Evolutionary conservation across 2,329 filamentous ascomycete genomes (phyloP).

Genomic region (Epichloe aotearoae): DNA sequence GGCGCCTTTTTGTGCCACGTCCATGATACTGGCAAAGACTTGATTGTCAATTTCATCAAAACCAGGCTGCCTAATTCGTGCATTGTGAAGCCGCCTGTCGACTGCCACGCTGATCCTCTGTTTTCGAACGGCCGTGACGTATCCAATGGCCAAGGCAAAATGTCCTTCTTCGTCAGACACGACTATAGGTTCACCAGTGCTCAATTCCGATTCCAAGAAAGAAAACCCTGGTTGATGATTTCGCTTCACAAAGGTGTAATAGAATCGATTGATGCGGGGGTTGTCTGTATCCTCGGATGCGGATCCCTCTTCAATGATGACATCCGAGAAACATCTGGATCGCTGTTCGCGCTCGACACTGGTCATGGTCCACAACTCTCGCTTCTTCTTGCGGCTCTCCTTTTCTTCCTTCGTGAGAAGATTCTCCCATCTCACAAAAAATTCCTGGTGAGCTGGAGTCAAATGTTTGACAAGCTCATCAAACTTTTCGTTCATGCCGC

Average conservation of each 20-base stretch:
- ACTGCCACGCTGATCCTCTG: slow-evolving; percentile 75
- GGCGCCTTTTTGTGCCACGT: slow-evolving; percentile 48
- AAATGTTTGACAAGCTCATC: slow-evolving; percentile 67
- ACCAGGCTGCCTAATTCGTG: slow-evolving; percentile 58
- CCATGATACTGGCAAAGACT: slow-evolving; percentile 83
- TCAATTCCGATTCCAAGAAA: slow-evolving; percentile 82
- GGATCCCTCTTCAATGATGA: slow-evolving; percentile 70
- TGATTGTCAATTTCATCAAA: slow-evolving; percentile 73
- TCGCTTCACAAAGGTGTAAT: slow-evolving; percentile 72
- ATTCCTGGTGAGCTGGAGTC: slow-evolving; percentile 59
- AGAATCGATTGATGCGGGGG: slow-evolving; percentile 81
- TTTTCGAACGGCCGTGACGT: slow-evolving; percentile 64
- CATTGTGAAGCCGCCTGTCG: slow-evolving; percentile 78
- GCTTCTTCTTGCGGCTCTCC: slow-evolving; percentile 71
- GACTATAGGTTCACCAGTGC: slow-evolving; percentile 82
- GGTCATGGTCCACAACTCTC: slow-evolving; percentile 93
- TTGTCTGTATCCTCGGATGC: slow-evolving; percentile 54
- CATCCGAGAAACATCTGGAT: slow-evolving; percentile 78
- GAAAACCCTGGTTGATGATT: slow-evolving; percentile 51
- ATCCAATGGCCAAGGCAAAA: slow-evolving; percentile 88
- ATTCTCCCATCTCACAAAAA: slow-evolving; percentile 85
- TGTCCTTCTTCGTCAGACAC: slow-evolving; percentile 91
- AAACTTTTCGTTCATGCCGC: slow-evolving; percentile 71
- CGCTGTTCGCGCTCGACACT: slow-evolving; percentile 78
- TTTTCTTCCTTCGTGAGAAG: slow-evolving; percentile 90